Base-by-base conservation (phyloP, 495 filamentous ascomycete species). In the Neurospora sp. region DNA sequence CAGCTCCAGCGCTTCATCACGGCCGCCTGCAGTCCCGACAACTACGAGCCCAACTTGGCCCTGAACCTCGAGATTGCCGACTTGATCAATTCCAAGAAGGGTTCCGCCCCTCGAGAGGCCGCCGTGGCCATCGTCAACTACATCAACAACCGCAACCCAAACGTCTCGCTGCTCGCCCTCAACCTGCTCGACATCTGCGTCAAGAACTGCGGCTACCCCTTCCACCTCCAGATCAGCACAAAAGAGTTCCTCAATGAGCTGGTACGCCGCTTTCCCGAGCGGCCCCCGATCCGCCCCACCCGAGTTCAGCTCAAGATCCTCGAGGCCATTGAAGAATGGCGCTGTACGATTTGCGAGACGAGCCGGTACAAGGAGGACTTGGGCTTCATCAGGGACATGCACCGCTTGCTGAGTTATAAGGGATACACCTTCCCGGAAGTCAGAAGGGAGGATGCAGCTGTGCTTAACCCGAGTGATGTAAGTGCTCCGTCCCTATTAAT, bases 181-280 rank as follows among this genome's bases (percentile, higher is more conserved):
- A 84, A 91, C 88, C 90, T 99, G 70, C 91, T 99, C 78, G 96
- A 99, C 79, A 98, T 98, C 69, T 98, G 94, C 81, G 96, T 98
- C 80, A 99, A 99, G 84, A 99, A 99, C 82, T 99, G 96, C 89
- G 96, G 96, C 77, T 99, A 99, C 82, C 94, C 96, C 20, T 99
- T 99, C 82, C 96, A 99, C 74, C 90, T 99, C 46, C 96, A 99
- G 83, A 98, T 99, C 81, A 93, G 91, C 80, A 98, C 96, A 72
- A 99, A 99, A 81, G 96, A 99, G 77, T 98, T 99, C 78, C 88
- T 99, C 72, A 99, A 98, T 85, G 96, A 99, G 86, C 91, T 99
- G 74, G 96, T 99, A 38, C 91, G 96, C 72, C 88, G 95, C 70
- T 99, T 99, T 79, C 96, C 96, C 72, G 96, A 99, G 82, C 88